A percentile compares a stretch with the other conserved stretches of the same genome.
These are phyloP conservation scores for Parmelia sp. DNA, from an alignment of 495 filamentous ascomycete genomes.

Conservation along the genomic window DNA sequence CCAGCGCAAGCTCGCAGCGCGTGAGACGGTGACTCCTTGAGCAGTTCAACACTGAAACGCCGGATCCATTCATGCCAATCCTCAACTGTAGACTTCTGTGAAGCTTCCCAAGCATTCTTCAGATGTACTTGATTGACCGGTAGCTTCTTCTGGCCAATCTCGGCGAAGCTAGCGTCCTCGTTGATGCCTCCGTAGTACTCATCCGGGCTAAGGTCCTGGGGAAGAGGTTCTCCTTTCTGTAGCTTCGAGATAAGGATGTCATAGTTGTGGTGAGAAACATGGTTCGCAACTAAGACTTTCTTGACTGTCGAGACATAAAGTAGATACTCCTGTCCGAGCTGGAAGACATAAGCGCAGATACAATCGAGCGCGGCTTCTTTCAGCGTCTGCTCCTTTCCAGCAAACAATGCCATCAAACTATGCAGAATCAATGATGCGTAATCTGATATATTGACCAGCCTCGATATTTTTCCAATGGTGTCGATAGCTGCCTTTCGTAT, in stretches of 20 bases:
- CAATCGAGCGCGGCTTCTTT: slow-evolving; percentile 89
- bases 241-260: slow-evolving; percentile 84
- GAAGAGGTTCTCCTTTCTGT: slow-evolving; percentile 86
- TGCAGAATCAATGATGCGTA: slow-evolving; percentile 94
- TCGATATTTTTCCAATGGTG: slow-evolving; percentile 86
- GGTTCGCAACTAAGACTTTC: slow-evolving; percentile 60
- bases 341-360: slow-evolving; percentile 88
- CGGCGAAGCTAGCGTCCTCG: slow-evolving; percentile 71
- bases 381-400: slow-evolving; percentile 60
- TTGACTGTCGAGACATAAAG: slow-evolving; percentile 89
- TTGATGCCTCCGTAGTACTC: slow-evolving; percentile 70
- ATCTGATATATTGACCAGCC: slow-evolving; percentile 95
- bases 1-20: slow-evolving; percentile 88
- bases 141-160: slow-evolving; percentile 86
- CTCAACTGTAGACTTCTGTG: slow-evolving; percentile 88
- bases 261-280: slow-evolving; percentile 80
- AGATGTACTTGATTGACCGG: slow-evolving; percentile 95
- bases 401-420: slow-evolving; percentile 73
- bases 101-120: slow-evolving; percentile 95
- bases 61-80: slow-evolving; percentile 99
- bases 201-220: slow-evolving; percentile 88
- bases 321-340: slow-evolving; percentile 89
- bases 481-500: slow-evolving; percentile 88
- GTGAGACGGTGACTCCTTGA: slow-evolving; percentile 93
- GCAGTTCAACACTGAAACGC: slow-evolving; percentile 86